Evolutionary conservation across 1,139 yeast species (phyloP), one percentile per base, ranked within the genome.

Genomic region (Yamadazyma dendronema): DNA sequence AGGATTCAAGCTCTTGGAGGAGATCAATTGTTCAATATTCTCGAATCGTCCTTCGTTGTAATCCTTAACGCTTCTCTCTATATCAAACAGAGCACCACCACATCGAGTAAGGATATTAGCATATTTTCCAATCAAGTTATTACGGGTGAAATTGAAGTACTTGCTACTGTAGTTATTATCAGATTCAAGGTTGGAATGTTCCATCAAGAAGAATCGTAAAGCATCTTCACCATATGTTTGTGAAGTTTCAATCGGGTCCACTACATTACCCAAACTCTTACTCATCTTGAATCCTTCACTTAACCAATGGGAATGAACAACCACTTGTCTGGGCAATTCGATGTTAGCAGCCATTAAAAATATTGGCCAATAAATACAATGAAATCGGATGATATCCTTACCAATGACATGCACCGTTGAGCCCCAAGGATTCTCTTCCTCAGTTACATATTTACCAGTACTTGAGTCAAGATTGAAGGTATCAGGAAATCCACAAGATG

Each of bases 221-320:
- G 88, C 65, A 57, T 90, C 97, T 14, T 74, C 62, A 0, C 90
- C 96, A 50, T 84, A 84, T 38, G 68, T 58, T 1, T 75, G 67
- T 15, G 78, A 66, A 17, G 84, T 71, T 13, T 67, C 74, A 16
- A 84, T 55, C 0, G 99, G 98, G 53, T 94, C 97, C 8, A 92
- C 95, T n/a, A 92, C 97, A 57, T 92, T 92, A 0, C 97, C 97
- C 40, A 83, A 62, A 40, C 95, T 84, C 53, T 92, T 92, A 41
- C 96, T 85, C 98, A 92, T 92, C 56, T 92, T 92, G 37, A 79
- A 67, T 0, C 97, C 97, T 31, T 81, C 84, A 60, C 86, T 76
- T 13, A 90, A 69, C 98, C 98, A 92, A 58, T 92, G 98, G 3
- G 95, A 83, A 61, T 92, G 99, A 1, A 92, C 96, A 10, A 89